Evolutionary conservation across 345 rosid species (phyloP).

Genomic region (Barbarea vulgaris): DNA sequence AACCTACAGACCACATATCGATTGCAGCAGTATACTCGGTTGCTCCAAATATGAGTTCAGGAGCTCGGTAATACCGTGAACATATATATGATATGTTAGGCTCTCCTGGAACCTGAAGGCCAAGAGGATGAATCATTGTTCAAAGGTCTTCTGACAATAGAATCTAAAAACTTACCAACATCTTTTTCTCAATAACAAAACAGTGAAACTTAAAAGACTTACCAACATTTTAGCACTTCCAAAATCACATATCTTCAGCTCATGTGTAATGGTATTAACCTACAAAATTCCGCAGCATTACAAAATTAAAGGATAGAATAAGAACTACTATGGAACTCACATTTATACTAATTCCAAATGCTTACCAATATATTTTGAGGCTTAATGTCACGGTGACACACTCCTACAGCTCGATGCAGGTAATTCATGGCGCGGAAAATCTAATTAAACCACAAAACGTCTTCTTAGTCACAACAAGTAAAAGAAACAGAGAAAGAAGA

Average conservation of each 20-base stretch:
- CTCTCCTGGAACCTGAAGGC: constrained; percentile 66
- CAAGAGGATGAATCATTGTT: constrained; percentile 22
- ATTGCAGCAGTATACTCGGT: constrained; percentile 94
- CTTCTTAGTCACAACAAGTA: neutral
- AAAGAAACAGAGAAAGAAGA: neutral
- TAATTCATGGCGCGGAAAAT: constrained; percentile 96
- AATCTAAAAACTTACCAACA: neutral
- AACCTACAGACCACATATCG: constrained; percentile 96
- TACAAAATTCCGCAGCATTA: constrained; percentile 23
- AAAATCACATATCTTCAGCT: constrained; percentile 89
- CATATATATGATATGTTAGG: constrained; percentile 95
- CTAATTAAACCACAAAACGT: constrained; percentile 44
- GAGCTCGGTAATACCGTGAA: constrained; percentile 94
- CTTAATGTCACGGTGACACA: constrained; percentile 97
- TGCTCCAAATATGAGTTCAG: constrained; percentile 96
- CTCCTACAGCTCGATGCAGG: constrained; percentile 79
- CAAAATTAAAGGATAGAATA: neutral
- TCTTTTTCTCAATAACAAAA: neutral
- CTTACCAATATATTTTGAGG: constrained; percentile 92
- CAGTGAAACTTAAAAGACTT: constrained; percentile 15
- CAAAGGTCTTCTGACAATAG: neutral
- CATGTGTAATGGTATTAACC: constrained; percentile 93
- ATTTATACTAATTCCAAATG: neutral
- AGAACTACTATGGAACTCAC: neutral
- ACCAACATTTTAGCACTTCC: constrained; percentile 98